Base-by-base conservation (phyloP, 2,329 filamentous ascomycete genomes). In the Sclerotiophoma versabilis region DNA sequence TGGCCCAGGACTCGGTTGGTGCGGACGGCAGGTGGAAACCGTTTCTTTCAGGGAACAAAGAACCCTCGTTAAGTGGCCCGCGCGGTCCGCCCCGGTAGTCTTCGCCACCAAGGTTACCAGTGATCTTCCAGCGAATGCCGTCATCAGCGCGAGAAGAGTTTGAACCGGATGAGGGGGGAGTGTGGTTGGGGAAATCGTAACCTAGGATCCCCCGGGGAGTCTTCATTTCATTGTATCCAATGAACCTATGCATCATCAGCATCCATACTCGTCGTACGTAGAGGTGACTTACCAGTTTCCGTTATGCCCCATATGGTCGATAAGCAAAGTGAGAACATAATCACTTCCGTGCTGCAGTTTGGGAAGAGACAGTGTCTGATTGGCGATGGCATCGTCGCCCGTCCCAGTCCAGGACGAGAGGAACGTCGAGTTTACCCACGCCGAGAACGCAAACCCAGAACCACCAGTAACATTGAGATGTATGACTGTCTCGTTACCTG, bases 291-390 rank as follows among this genome's bases (percentile, higher is more conserved):
- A 39, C 51, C 50, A 53, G 68, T 89, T 85, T 58, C 87, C 85
- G 50, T 90, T 82, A 1, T 90, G 77, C 0, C 89, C 89, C 77
- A 86, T 90, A 68, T 87, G 86, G 70, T 92, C 90, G 9, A 91
- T 77, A 0, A 92, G 69, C 0, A 92, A 76, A 0, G 88, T 92
- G 54, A 92, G 66, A 8, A 88, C 79, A 63, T 89, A 86, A 0
- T 72, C 58, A n/a, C 79, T 74, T 5, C 83, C 85, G 0, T 76
- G 66, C 0, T 64, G 59, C 6, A 89, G 76, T 4, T 75, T 71
- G 0, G 84, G 79, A 0, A 90, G 70, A 0, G 72, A 74, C 64
- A 87, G 85, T 0, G 81, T 87, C 1, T 80, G 74, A 57, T 83
- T 87, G 52, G 80, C 76, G 34, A 80, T 79, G 0, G 65, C 69